Evolutionary conservation across 768 basidiomycete genomes (phyloP).

Genomic region (Phaeolepiota aurea): DNA sequence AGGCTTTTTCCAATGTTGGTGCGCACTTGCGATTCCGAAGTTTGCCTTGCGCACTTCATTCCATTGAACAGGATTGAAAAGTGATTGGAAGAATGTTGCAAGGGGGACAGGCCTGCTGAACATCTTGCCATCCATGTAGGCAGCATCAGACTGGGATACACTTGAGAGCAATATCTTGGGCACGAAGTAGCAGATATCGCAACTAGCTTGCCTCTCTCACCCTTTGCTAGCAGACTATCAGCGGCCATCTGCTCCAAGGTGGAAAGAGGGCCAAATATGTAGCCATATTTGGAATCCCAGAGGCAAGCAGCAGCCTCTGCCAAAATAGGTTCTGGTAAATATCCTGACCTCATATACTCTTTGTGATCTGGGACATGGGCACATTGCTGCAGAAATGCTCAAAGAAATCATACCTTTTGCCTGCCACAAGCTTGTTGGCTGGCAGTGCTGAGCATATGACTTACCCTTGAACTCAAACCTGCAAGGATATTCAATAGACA

Average conservation of each 20-base stretch:
- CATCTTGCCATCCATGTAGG: neutral
- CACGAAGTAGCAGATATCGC: neutral
- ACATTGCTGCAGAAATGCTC: too few relatives aligned
- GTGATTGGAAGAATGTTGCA: neutral
- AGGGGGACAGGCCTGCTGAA: neutral
- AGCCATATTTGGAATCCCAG: neutral
- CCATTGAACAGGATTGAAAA: neutral
- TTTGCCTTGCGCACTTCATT: neutral
- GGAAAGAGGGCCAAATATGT: neutral
- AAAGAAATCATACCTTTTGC: neutral
- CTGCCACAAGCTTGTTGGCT: neutral
- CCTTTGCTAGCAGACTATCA: neutral
- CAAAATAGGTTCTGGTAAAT: neutral
- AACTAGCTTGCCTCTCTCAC: neutral
- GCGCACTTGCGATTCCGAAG: neutral
- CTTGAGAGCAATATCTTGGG: neutral
- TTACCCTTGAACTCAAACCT: too few relatives aligned
- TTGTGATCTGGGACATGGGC: neutral
- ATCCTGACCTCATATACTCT: neutral
- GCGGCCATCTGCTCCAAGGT: neutral
- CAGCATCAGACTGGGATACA: neutral
- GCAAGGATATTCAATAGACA: neutral
- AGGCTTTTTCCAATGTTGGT: neutral
- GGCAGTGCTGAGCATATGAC: neutral
- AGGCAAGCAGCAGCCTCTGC: neutral